Conservation (phyloP, 148 eudicot genomes). For the Rhododendron molle region DNA sequence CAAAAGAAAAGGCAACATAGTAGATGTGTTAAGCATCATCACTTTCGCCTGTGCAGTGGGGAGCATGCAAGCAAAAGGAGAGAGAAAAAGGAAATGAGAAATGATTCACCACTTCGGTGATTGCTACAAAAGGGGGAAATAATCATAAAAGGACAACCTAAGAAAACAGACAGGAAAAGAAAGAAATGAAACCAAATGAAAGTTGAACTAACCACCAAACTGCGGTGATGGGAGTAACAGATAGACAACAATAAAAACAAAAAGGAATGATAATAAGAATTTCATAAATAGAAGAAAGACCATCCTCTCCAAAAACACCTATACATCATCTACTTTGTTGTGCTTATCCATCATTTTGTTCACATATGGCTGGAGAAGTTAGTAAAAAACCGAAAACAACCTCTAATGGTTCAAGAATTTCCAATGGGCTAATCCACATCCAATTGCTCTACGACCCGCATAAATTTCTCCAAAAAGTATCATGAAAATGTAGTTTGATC, state of each 20-base stretch:
- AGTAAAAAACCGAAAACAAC: background rate
- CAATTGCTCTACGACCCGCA: background rate
- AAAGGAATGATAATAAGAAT: background rate
- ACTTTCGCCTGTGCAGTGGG: too few relatives aligned
- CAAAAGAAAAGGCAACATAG: background rate
- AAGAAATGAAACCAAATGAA: too few relatives aligned
- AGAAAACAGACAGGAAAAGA: background rate
- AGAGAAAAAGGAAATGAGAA: conserved; percentile 4
- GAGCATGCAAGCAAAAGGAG: background rate
- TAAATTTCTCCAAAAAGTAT: background rate
- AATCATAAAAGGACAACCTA: background rate
- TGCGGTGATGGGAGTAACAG: background rate
- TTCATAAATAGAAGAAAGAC: background rate
- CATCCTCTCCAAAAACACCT: conserved; percentile 3
- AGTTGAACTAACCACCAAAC: too few relatives aligned
- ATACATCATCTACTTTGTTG: conserved; percentile 2
- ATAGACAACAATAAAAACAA: background rate
- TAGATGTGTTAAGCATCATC: background rate
- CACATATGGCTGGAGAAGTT: background rate
- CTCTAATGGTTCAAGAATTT: background rate
- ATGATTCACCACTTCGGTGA: background rate
- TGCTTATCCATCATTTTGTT: background rate
- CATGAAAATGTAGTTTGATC: background rate
- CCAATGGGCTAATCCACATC: background rate
- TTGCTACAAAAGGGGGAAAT: background rate